Evolutionary conservation across 768 basidiomycete species (phyloP), one percentile per base, ranked within the genome.

Genomic region (Lactarius hatsudake): DNA sequence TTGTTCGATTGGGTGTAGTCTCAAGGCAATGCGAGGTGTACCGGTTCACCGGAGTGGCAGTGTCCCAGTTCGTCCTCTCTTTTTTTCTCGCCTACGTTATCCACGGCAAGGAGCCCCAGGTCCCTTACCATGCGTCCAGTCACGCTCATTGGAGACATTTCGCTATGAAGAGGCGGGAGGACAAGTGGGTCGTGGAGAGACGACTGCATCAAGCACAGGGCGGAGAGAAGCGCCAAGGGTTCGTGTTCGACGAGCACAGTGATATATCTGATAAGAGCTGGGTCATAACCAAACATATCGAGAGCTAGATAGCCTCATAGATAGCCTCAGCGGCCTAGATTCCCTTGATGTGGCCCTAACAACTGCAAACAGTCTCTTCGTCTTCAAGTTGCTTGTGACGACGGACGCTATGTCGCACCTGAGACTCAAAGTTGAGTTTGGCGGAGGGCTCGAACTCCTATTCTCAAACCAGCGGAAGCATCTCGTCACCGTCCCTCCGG

Each of bases 391-490:
- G 12, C 36, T 13, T 17, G 40, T 20, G 15, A 23, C 28, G 10
- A 51, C n/a, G 2, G 5, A 18, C 57, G n/a, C 36, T 34, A 40
- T 74, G 73, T 64, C 72, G 10, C 69, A 70, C 5, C 58, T 76
- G 36, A 74, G 74, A 45, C 69, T 94, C 71, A 89, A 85, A 66
- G 78, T 94, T 71, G 88, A 90, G 74, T 93, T 94, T 75, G 80
- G 90, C 63, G 94, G 94, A 51, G 94, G 94, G 18, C 86, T 95
- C 65, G 94, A 96, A 75, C 82, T 93, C 3, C 80, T 96, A 10
- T 96, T 96, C 79, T 81, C 82, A 10, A 90, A 92, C 70, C 74
- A 86, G 68, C 87, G 88, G 34, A 78, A 77, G 0, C 88, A 94
- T 75, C 65, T 72, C 10, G 69, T 95, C 43, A 71, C 79, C 5